phyloP scores from a whole-genome alignment of 2,329 filamentous ascomycete genomes.

The Apiospora marii region DNA sequence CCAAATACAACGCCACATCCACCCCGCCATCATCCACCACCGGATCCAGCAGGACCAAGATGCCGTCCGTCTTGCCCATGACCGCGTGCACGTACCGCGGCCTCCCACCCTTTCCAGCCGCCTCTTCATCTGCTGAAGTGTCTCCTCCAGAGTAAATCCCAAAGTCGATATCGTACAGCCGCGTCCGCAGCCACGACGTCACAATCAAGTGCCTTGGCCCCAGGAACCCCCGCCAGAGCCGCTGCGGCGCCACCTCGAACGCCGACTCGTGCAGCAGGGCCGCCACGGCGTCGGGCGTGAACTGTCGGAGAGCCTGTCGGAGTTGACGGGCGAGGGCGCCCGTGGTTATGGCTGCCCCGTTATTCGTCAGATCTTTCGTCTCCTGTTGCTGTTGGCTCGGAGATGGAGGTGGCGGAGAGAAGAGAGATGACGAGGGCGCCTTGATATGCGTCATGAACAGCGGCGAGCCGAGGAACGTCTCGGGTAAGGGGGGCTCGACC shows the following conservation, averaged over 20 bases:
- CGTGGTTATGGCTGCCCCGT: no score
- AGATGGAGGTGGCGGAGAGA: background rate
- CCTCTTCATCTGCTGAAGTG: background rate
- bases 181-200: constrained; percentile 52
- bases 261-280: constrained; percentile 52
- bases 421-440: background rate
- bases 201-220: constrained; percentile 51
- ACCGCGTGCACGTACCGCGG: constrained; percentile 50
- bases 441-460: constrained; percentile 48
- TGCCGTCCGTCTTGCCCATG: constrained; percentile 52
- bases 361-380: no score
- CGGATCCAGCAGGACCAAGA: constrained; percentile 50
- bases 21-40: constrained; percentile 38
- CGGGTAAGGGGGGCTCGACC: constrained; percentile 48
- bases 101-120: constrained; percentile 16
- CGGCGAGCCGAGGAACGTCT: constrained; percentile 53
- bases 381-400: background rate
- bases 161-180: constrained; percentile 52
- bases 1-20: constrained; percentile 46
- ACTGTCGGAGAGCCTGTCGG: constrained; percentile 44
- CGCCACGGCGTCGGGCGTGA: constrained; percentile 47
- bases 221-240: constrained; percentile 56
- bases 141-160: constrained; percentile 21
- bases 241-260: constrained; percentile 53
- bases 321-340: constrained; percentile 43